Conservation (phyloP, 768 basidiomycete genomes). For the Lanmaoa pseudosensibilis region DNA sequence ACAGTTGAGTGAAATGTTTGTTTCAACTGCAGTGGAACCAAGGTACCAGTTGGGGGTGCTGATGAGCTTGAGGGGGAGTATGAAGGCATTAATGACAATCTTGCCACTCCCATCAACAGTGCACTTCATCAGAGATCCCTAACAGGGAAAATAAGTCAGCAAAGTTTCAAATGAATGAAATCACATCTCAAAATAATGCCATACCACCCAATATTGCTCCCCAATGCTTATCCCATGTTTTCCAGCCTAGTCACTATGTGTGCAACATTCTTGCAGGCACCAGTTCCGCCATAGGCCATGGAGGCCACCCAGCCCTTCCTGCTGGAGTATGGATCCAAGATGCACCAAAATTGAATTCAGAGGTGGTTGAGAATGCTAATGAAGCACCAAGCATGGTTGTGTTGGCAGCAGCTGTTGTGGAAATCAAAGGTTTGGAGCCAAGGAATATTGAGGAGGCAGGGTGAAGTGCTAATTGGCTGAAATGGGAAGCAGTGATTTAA, state of each 20-base stretch:
- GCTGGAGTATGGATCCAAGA: too few relatives aligned
- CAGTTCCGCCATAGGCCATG: not conserved
- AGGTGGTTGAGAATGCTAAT: too few relatives aligned
- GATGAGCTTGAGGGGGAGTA: not conserved
- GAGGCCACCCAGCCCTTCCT: not conserved
- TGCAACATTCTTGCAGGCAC: not conserved
- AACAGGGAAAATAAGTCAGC: not conserved
- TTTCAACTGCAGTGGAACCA: not conserved
- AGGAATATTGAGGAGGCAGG: not conserved
- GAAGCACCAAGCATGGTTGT: not conserved
- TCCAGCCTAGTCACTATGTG: not conserved
- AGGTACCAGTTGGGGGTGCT: not conserved
- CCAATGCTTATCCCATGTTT: not conserved
- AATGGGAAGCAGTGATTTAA: not conserved
- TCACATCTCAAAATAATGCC: too few relatives aligned
- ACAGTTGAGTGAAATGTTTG: not conserved
- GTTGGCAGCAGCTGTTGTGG: not conserved
- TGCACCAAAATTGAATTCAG: too few relatives aligned
- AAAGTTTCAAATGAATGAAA: not conserved
- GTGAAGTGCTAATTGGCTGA: not conserved
- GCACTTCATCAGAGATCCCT: too few relatives aligned
- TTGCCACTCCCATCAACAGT: not conserved
- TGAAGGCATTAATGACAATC: not conserved
- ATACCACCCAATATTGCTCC: not conserved
- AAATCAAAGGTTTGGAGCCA: not conserved